A percentile compares a stretch with the other conserved stretches of the same genome.
These are phyloP conservation scores for Harrya chromipes DNA, from an alignment of 768 basidiomycete genomes.

Conservation along the genomic window DNA sequence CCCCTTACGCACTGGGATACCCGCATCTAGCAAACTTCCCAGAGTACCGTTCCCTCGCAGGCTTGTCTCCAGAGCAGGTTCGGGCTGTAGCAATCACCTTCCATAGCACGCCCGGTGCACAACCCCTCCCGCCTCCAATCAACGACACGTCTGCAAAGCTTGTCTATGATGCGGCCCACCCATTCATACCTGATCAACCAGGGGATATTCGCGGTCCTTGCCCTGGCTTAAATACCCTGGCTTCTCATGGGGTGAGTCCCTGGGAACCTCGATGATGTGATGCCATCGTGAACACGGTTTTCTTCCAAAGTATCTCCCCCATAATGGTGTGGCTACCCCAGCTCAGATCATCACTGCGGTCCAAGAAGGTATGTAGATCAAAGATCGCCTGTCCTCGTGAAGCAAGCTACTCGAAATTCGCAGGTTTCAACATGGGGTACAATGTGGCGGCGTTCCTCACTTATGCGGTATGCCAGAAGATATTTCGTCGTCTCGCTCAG, in stretches of 20 bases:
- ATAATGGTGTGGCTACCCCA: constrained; percentile 19
- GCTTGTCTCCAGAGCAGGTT: constrained; percentile 16
- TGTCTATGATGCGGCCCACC: constrained; percentile 19
- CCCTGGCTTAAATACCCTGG: constrained; percentile 25
- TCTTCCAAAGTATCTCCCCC: constrained; percentile 16
- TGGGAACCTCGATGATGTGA: background rate
- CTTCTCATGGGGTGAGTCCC: constrained; percentile 24
- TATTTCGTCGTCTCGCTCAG: background rate
- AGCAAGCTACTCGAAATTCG: background rate
- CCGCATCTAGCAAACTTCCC: constrained; percentile 16
- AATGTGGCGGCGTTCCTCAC: constrained; percentile 19
- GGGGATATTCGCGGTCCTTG: constrained; percentile 28
- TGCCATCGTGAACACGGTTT: background rate
- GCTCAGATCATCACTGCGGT: constrained; percentile 22
- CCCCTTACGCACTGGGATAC: constrained; percentile 10
- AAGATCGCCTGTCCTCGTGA: background rate
- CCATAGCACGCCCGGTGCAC: constrained; percentile 20
- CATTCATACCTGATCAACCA: constrained; percentile 11
- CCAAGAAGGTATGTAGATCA: constrained; percentile 17
- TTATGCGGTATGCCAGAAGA: constrained; percentile 15
- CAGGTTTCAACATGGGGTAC: constrained; percentile 27
- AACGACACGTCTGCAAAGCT: constrained; percentile 25
- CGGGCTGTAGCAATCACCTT: constrained; percentile 13
- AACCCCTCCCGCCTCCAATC: constrained; percentile 22
- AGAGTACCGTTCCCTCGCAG: constrained; percentile 19